Evolutionary conservation across 345 rosid species (phyloP).

Genomic region (Salix udensis): DNA sequence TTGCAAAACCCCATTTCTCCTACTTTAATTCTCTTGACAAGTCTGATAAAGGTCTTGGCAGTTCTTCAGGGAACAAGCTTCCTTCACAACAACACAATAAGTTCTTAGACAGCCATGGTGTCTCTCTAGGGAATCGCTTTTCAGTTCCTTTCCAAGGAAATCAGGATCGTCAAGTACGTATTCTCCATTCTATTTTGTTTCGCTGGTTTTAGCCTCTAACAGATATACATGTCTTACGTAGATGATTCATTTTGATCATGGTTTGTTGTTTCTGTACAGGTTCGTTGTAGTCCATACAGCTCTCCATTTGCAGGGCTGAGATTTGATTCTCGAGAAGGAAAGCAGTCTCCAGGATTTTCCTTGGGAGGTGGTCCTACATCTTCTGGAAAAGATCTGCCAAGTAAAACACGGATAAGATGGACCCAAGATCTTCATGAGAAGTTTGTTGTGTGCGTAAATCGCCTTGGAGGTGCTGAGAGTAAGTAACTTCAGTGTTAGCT

Average conservation of each 20-base stretch:
- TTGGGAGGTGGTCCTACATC: slow-evolving; percentile 13
- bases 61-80: slow-evolving; percentile 14
- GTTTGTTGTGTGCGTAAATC: slow-evolving; percentile 73
- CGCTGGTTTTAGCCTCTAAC: background rate
- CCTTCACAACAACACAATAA: slow-evolving; percentile 8
- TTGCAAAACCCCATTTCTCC: slow-evolving; percentile 23
- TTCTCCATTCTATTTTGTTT: background rate
- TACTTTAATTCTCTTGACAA: slow-evolving; percentile 11
- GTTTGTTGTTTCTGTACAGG: slow-evolving; percentile 19
- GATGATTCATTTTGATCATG: background rate
- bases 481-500: slow-evolving; percentile 12
- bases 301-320: slow-evolving; percentile 31
- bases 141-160: slow-evolving; percentile 38
- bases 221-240: background rate
- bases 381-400: slow-evolving; percentile 17
- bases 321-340: slow-evolving; percentile 30
- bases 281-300: slow-evolving; percentile 18
- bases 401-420: slow-evolving; percentile 79
- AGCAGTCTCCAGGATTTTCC: slow-evolving; percentile 29
- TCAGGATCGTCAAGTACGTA: slow-evolving; percentile 49
- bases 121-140: slow-evolving; percentile 7
- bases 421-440: slow-evolving; percentile 84
- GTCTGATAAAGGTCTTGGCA: slow-evolving; percentile 13
- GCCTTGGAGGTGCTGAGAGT: slow-evolving; percentile 86
- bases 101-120: slow-evolving; percentile 3